Evolutionary conservation across 192 early-diverging fungal species (phyloP).

Genomic region (Spizellomyces sp.): DNA sequence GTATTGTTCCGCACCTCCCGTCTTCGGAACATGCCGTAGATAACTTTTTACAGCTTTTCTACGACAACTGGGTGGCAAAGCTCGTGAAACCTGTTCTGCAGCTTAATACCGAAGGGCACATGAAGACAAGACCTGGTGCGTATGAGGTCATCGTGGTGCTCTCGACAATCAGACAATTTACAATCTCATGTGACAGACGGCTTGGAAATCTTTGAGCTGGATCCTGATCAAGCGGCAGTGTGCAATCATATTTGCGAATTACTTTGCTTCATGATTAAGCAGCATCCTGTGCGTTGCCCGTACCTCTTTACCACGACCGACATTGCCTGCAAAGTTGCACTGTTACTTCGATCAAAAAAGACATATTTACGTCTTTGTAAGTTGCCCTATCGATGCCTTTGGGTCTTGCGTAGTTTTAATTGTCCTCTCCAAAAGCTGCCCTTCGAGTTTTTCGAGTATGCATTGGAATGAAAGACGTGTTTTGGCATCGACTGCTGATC

Average conservation of each 20-base stretch:
- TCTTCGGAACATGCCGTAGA: slow-evolving; percentile 64
- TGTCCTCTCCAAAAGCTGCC: slow-evolving; percentile 56
- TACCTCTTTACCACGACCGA: slow-evolving; percentile 71
- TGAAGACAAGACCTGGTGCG: slow-evolving; percentile 4
- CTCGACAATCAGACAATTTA: background rate
- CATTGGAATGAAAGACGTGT: slow-evolving; percentile 79
- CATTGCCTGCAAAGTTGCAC: slow-evolving; percentile 59
- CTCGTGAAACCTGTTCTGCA: slow-evolving; percentile 68
- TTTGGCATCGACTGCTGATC: slow-evolving; percentile 76
- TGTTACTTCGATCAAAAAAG: slow-evolving; percentile 70
- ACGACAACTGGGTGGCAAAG: slow-evolving; percentile 61
- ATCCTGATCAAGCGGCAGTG: slow-evolving; percentile 37
- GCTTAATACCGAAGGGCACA: slow-evolving; percentile 28
- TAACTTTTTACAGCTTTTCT: slow-evolving; percentile 80
- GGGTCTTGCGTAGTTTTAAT: background rate
- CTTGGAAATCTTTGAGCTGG: slow-evolving; percentile 10
- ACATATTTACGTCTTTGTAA: slow-evolving; percentile 72
- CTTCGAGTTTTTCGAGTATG: slow-evolving; percentile 78
- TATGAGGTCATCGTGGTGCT: background rate
- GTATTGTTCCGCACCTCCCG: slow-evolving; percentile 19
- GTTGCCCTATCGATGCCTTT: slow-evolving; percentile 5
- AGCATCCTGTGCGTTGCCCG: slow-evolving; percentile 77
- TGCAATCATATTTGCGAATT: slow-evolving; percentile 75
- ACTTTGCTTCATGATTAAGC: slow-evolving; percentile 69
- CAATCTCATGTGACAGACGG: slow-evolving; percentile 12